phyloP scores from a whole-genome alignment of 805 yeast species.

The Wickerhamomyces bovis region DNA sequence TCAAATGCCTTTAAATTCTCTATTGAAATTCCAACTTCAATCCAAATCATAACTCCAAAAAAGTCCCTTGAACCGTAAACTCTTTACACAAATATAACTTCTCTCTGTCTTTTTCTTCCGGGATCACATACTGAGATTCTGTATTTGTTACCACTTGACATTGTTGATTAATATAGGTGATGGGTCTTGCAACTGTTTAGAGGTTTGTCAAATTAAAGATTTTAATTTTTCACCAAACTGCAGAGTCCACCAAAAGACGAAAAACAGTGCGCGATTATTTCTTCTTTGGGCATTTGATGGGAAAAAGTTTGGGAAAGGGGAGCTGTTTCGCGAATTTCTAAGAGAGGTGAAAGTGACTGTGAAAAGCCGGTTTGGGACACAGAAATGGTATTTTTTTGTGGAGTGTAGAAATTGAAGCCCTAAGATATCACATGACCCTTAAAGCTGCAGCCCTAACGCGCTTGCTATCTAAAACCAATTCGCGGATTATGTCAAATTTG shows the following conservation, averaged over 20 bases:
- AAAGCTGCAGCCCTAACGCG: too few species aligned
- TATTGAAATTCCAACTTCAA: neutral
- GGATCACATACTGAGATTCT: constrained; percentile 89
- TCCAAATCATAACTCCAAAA: neutral
- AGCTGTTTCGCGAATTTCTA: neutral
- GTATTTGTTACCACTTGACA: constrained; percentile 98
- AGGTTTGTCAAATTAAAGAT: neutral
- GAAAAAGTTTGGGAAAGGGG: neutral
- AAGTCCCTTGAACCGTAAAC: neutral
- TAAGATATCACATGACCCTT: neutral
- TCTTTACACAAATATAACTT: neutral
- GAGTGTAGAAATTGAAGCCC: neutral
- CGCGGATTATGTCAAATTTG: neutral
- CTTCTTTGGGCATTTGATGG: neutral
- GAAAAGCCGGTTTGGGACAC: neutral
- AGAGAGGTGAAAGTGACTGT: neutral
- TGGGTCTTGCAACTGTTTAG: neutral
- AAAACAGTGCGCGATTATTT: neutral
- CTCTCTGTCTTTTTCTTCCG: neutral
- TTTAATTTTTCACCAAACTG: constrained; percentile 4
- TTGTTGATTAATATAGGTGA: constrained; percentile 29
- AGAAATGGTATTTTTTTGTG: neutral
- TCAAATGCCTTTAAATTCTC: neutral
- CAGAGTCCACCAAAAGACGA: neutral
- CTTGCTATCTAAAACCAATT: too few species aligned